These are phyloP conservation scores for Cutaneotrichosporon arboriforme DNA, from an alignment of 1,284 basidiomycete species.

Conservation along the genomic window DNA sequence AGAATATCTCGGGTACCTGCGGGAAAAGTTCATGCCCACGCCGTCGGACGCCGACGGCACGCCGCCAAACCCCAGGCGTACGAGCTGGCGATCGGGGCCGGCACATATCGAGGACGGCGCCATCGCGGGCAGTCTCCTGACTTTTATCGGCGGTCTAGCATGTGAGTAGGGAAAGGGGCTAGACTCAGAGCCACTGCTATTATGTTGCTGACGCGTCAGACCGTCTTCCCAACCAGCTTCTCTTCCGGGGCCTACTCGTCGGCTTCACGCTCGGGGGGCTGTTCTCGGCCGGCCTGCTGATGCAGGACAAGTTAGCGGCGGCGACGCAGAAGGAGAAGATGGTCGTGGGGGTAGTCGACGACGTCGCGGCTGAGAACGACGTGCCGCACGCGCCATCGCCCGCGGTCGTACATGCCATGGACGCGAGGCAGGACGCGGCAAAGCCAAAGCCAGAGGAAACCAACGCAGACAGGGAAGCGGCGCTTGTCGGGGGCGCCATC, in stretches of 20 bases:
- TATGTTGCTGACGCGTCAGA: constrained; percentile 27
- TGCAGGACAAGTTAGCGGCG: constrained; percentile 29
- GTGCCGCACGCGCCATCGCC: background rate
- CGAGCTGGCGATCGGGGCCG: constrained; percentile 32
- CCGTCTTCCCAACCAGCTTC: constrained; percentile 36
- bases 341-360: constrained; percentile 5
- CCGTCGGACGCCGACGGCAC: constrained; percentile 7
- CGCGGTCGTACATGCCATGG: no score
- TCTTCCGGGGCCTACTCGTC: constrained; percentile 33
- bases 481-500: constrained; percentile 3
- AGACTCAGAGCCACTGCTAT: background rate
- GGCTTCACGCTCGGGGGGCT: constrained; percentile 33
- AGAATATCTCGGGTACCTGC: constrained; percentile 33
- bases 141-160: constrained; percentile 24
- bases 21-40: constrained; percentile 24
- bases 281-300: constrained; percentile 32
- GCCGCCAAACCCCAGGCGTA: constrained; percentile 13
- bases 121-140: constrained; percentile 36
- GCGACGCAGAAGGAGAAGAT: constrained; percentile 15
- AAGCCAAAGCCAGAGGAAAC: constrained; percentile 24
- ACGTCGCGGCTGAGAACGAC: constrained; percentile 3
- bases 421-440: no score
- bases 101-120: constrained; percentile 40
- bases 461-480: constrained; percentile 15
- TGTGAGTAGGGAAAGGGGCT: constrained; percentile 33